These are phyloP conservation scores for Triglochin maritima DNA, from an alignment of 106 monocot species.

Conservation along the genomic window DNA sequence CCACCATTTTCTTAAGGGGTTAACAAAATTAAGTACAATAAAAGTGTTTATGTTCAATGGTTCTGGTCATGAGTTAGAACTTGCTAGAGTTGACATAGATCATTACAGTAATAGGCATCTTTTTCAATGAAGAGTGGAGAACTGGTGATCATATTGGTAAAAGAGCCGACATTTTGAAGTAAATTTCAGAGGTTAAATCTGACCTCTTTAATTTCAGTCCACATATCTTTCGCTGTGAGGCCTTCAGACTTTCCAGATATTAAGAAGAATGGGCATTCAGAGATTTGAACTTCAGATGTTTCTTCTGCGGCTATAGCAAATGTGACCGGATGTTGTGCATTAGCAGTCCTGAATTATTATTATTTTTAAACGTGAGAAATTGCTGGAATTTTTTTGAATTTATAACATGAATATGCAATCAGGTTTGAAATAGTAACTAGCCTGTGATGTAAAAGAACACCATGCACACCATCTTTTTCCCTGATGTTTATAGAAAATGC, in stretches of 20 bases:
- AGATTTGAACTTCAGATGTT: constrained; percentile 61
- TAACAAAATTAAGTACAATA: too few species aligned
- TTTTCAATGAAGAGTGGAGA: too few species aligned
- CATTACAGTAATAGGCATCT: too few species aligned
- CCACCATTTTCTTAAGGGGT: too few species aligned
- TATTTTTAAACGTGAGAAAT: too few species aligned
- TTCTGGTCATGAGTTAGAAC: not conserved
- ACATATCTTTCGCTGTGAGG: constrained; percentile 74
- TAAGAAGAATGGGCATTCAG: constrained; percentile 61
- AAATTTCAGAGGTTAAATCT: not conserved
- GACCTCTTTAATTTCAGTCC: constrained; percentile 83
- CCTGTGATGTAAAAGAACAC: constrained; percentile 89
- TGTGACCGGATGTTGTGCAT: constrained; percentile 67
- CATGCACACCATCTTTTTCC: constrained; percentile 77
- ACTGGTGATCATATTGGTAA: too few species aligned
- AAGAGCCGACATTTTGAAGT: too few species aligned
- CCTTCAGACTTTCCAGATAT: constrained; percentile 45
- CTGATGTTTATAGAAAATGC: constrained; percentile 17
- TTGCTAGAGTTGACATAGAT: too few species aligned
- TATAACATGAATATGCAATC: too few species aligned
- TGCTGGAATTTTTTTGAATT: too few species aligned
- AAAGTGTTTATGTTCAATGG: too few species aligned
- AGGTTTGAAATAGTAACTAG: constrained; percentile 9
- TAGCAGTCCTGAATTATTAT: constrained; percentile 41
- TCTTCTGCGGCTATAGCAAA: constrained; percentile 92